Conservation (phyloP, 2,329 filamentous ascomycete genomes). For the Colletotrichum trifolii region DNA sequence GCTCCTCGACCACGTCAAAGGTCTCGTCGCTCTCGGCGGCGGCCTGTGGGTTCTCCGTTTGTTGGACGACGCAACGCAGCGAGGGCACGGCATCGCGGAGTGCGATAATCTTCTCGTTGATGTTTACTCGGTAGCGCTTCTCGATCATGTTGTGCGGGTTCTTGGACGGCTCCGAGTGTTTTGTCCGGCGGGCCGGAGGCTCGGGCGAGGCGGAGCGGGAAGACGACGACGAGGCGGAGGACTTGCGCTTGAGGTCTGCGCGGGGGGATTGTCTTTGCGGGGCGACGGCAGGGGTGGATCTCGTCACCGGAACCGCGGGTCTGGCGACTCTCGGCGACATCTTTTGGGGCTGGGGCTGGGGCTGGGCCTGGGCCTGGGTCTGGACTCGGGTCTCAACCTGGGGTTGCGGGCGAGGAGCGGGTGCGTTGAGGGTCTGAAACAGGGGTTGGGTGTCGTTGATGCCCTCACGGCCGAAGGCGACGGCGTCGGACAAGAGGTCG, state of each 20-base stretch:
- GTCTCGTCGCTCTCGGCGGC: constrained; percentile 42
- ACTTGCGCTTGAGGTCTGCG: constrained; percentile 48
- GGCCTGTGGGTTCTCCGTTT: constrained; percentile 40
- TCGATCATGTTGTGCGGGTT: constrained; percentile 88
- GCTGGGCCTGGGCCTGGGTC: constrained; percentile 5
- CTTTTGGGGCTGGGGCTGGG: neutral
- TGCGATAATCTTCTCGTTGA: constrained; percentile 85
- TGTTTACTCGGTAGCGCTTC: constrained; percentile 84
- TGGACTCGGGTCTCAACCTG: neutral
- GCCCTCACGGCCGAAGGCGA: constrained; percentile 41
- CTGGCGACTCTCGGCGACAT: constrained; percentile 8
- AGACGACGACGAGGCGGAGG: constrained; percentile 43
- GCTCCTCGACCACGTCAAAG: constrained; percentile 41
- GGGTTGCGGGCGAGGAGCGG: constrained; percentile 8
- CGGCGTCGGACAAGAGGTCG: constrained; percentile 42
- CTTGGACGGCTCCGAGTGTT: constrained; percentile 67
- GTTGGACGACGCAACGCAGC: constrained; percentile 51
- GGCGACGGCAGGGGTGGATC: constrained; percentile 12
- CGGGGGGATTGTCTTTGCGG: constrained; percentile 21
- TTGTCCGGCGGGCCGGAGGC: constrained; percentile 43
- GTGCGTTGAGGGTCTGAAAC: constrained; percentile 39
- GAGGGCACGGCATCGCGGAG: constrained; percentile 75
- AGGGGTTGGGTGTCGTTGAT: constrained; percentile 42
- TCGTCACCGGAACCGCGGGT: constrained; percentile 4
- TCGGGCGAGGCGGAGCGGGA: constrained; percentile 55